phyloP scores from a whole-genome alignment of 306 rosid genomes.

The Purshia tridentata region DNA sequence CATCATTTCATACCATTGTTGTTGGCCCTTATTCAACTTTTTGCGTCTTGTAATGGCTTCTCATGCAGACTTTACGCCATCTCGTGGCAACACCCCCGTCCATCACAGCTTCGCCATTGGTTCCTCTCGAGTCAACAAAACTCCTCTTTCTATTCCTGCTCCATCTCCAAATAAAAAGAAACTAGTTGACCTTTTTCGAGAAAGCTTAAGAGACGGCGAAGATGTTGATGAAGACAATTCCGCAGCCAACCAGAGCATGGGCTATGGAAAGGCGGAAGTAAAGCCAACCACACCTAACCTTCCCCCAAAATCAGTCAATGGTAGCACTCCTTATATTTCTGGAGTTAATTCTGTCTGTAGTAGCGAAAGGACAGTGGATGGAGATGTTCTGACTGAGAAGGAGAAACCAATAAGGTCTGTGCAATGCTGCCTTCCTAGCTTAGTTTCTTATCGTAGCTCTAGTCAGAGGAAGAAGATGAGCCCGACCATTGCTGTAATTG shows the following conservation, averaged over 20 bases:
- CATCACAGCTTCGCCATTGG: slow-evolving; percentile 38
- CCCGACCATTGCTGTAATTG: slow-evolving; percentile 59
- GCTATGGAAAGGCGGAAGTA: slow-evolving; percentile 31
- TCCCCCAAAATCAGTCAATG: slow-evolving; percentile 49
- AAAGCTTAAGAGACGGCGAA: slow-evolving; percentile 52
- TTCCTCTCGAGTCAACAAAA: slow-evolving; percentile 33
- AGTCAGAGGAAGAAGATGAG: slow-evolving; percentile 67
- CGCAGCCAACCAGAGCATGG: background rate
- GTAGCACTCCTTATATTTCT: slow-evolving; percentile 42
- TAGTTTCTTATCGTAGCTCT: slow-evolving; percentile 65
- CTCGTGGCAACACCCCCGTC: slow-evolving; percentile 77
- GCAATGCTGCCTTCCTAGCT: slow-evolving; percentile 78
- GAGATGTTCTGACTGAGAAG: slow-evolving; percentile 25
- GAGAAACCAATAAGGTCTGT: slow-evolving; percentile 45
- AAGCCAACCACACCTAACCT: slow-evolving; percentile 36
- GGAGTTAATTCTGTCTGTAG: slow-evolving; percentile 48
- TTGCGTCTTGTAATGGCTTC: slow-evolving; percentile 9
- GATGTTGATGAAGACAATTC: slow-evolving; percentile 12
- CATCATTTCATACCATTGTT: background rate
- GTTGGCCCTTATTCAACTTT: slow-evolving; percentile 16
- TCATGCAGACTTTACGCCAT: slow-evolving; percentile 75
- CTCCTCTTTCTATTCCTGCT: slow-evolving; percentile 29
- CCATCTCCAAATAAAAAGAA: slow-evolving; percentile 57
- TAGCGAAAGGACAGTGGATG: slow-evolving; percentile 58
- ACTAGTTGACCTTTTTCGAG: slow-evolving; percentile 69